Evolutionary conservation across 345 rosid genomes (phyloP), one percentile per base, ranked within the genome.

Genomic region (Salix purpurea): DNA sequence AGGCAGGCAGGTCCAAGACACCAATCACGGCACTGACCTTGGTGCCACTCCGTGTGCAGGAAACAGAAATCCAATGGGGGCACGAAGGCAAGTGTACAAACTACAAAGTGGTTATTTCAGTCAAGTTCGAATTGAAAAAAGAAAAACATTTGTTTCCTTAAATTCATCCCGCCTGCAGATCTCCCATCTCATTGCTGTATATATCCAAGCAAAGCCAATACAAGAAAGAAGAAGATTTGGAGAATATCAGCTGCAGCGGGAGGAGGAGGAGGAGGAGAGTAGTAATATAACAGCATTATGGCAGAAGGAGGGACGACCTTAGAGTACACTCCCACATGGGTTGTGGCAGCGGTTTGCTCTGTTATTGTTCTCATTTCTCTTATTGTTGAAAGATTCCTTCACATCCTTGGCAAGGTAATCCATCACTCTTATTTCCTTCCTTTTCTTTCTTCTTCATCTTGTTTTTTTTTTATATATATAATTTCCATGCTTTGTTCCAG

Each of bases 251-350:
- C 58, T 1, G n/a, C n/a, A 50, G 9, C 58, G 34, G 15, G 42
- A 61, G 69, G 46, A 18, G 66, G 48, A 76, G 67, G 58, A 61
- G 69, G 46, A 18, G 66, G 48, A 76, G 67, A 73, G 65, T 24
- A 85, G 9, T 5, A 46, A 14, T 30, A 37, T 2, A n/a, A 58
- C 30, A 52, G 24, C 36, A 15, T 50, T 15, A 76, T 90, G 97
- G 85, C 87, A 0, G 96, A 67, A 78, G 93, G 80, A 76, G 94
- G 90, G 32, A 81, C 85, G 24, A 81, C 84, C 12, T 84, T 94
- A 62, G 97, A 92, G 86, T 84, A 82, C 40, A 91, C 97, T 2
- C 94, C 98, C 15, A 93, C 97, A 9, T 91, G 98, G 98, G 90
- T 93, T 19, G 90, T 94, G 16, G 94, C 98, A 24, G 83, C 82